Evolutionary conservation across 2,329 filamentous ascomycete species (phyloP).

Genomic region (Aureobasidium sp.): DNA sequence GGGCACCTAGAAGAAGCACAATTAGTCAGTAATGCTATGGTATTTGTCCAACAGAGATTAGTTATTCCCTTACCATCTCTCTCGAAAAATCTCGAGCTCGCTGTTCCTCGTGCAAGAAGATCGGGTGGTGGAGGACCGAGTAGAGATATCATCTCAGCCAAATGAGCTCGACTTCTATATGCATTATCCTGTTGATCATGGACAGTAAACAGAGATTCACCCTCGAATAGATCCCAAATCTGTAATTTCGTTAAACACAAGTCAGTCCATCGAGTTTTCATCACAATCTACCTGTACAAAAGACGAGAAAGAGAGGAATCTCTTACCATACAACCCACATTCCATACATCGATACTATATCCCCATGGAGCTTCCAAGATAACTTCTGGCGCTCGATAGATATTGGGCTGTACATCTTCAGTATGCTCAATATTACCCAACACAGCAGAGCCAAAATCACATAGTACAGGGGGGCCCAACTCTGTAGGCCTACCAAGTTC

Average conservation of each 20-base stretch:
- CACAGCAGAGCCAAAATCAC: constrained; percentile 32
- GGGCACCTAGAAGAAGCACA: no score
- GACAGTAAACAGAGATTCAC: constrained; percentile 24
- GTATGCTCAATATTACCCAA: constrained; percentile 19
- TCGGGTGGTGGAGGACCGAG: no score
- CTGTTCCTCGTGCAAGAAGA: no score
- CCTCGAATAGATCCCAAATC: constrained; percentile 32
- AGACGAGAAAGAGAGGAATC: no score
- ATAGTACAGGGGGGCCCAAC: constrained; percentile 20
- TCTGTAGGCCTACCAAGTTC: constrained; percentile 17
- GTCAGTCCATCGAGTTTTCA: constrained; percentile 13
- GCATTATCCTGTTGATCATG: no score
- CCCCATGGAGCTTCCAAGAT: constrained; percentile 29
- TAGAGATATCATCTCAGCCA: no score
- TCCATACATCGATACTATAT: constrained; percentile 31
- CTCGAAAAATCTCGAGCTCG: no score
- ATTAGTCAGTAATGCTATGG: no score
- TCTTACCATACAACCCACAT: constrained; percentile 18
- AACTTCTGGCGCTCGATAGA: constrained; percentile 31
- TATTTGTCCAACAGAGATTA: no score
- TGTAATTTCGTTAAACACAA: constrained; percentile 7
- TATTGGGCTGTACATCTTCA: constrained; percentile 23
- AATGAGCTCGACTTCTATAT: no score
- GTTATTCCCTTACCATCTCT: no score
- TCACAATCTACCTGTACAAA: no score